These are phyloP conservation scores for Bromus sterilis DNA, from an alignment of 176 grass and related monocot species.

Conservation along the genomic window DNA sequence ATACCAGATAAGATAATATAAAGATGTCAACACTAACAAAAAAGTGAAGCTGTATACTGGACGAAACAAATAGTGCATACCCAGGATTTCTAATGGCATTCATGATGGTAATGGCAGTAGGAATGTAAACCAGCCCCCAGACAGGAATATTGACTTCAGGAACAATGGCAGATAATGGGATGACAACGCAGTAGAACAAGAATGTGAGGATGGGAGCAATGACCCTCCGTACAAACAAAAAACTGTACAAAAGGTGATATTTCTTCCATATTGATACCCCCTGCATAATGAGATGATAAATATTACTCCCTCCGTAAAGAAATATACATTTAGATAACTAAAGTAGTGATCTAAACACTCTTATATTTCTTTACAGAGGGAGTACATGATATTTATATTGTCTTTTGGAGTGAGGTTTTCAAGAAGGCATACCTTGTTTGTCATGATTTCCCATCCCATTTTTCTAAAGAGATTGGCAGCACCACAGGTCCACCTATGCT, in stretches of 20 bases:
- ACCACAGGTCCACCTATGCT: conserved; percentile 86
- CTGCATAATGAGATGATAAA: conserved; percentile 28
- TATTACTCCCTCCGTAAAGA: too few species aligned
- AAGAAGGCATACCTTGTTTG: conserved; percentile 43
- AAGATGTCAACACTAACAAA: background rate
- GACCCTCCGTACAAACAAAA: conserved; percentile 86
- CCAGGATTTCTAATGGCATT: conserved; percentile 77
- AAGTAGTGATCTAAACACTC: too few species aligned
- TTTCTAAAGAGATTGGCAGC: conserved; percentile 90
- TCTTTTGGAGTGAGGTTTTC: background rate
- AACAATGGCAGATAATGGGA: conserved; percentile 63
- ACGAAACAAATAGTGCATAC: conserved; percentile 17
- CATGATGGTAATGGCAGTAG: conserved; percentile 71
- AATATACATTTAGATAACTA: too few species aligned
- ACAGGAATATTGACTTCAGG: conserved; percentile 71
- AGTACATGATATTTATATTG: conserved; percentile 6
- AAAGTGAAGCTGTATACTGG: background rate
- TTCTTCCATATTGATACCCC: conserved; percentile 83
- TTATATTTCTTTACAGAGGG: too few species aligned
- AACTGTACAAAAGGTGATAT: conserved; percentile 76
- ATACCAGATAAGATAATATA: background rate
- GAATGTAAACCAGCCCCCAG: conserved; percentile 83
- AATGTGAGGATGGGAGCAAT: conserved; percentile 76
- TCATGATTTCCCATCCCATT: conserved; percentile 77
- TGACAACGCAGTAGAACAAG: conserved; percentile 63